phyloP scores from a whole-genome alignment of 768 basidiomycete genomes.

The Infundibulicybe gibba region DNA sequence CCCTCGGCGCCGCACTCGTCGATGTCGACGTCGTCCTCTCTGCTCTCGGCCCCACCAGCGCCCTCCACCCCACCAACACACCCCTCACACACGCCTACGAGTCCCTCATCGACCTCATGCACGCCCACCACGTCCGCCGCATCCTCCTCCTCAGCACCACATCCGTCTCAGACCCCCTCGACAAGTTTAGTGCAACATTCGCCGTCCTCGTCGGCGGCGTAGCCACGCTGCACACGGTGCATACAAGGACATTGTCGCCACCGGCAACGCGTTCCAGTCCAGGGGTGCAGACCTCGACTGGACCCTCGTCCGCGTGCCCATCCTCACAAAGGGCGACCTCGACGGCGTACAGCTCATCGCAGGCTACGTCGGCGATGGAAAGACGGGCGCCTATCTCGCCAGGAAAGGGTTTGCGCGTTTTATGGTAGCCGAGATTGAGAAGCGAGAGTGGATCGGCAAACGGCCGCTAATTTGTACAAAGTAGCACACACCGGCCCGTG shows the following conservation, averaged over 20 bases:
- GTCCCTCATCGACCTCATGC: constrained; percentile 54
- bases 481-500: background rate
- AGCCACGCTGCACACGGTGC: constrained; percentile 44
- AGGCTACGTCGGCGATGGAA: constrained; percentile 69
- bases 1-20: constrained; percentile 48
- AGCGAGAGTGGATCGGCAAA: constrained; percentile 56
- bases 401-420: constrained; percentile 61
- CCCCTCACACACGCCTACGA: constrained; percentile 64
- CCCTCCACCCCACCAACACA: constrained; percentile 40
- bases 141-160: constrained; percentile 67
- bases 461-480: constrained; percentile 35
- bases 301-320: constrained; percentile 69
- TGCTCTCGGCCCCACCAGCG: constrained; percentile 53
- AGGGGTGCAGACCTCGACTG: constrained; percentile 53
- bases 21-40: constrained; percentile 63
- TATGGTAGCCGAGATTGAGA: constrained; percentile 52
- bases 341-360: constrained; percentile 42
- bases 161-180: constrained; percentile 58
- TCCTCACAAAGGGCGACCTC: constrained; percentile 42
- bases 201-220: constrained; percentile 37
- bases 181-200: constrained; percentile 50
- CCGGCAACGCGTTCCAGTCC: constrained; percentile 51
- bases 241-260: constrained; percentile 67
- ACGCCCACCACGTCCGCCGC: constrained; percentile 44
- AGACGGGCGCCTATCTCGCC: constrained; percentile 44